Base-by-base conservation (phyloP, 1,284 basidiomycete species). In the Gomphus bonarii region DNA sequence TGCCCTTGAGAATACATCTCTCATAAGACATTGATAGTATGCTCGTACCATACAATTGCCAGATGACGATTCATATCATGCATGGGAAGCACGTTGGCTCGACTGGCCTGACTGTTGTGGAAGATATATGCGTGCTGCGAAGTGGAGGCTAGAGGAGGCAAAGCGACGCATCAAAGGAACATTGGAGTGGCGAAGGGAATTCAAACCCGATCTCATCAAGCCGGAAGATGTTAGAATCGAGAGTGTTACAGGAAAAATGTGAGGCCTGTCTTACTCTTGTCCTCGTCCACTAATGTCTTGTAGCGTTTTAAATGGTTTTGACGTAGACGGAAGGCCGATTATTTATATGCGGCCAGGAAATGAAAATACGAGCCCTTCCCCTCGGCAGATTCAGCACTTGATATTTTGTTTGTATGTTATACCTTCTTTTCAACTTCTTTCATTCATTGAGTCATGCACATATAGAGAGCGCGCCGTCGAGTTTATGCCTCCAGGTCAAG, bases 171-270 rank as follows among this genome's bases (percentile, higher is more conserved):
- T 93, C 61, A 81, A 84, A 66, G 78, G 74, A 3, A 91, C 90
- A 0, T 62, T 93, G 3, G 85, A 88, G 61, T 92, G 90, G 90
- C 74, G 90, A 55, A 73, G 90, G 50, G 85, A 88, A 58, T 92
- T 75, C 67, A 81, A 86, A 67, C 90, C 90, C 0, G 90, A 93
- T 60, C 71, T 92, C 33, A 91, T 92, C 60, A 73, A 77, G 6
- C 88, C 89, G 1, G 85, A 83, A 44, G 88, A 92, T 62, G 79
- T 86, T 61, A 80, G 76, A 61, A 77, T 86, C 40, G 90, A 92
- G 68, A 81, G 83, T 50, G 82, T 89, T 70, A 88, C 85, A 0
- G 90, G 90, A 12, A 92, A 93, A 71, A 91, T 92, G 90, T 91
- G 63, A 63, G 28, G 10, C 40, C 25, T 31, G 14, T 10, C 35